phyloP scores from a whole-genome alignment of 2,329 filamentous ascomycete species.

The Coniella lustricola region DNA sequence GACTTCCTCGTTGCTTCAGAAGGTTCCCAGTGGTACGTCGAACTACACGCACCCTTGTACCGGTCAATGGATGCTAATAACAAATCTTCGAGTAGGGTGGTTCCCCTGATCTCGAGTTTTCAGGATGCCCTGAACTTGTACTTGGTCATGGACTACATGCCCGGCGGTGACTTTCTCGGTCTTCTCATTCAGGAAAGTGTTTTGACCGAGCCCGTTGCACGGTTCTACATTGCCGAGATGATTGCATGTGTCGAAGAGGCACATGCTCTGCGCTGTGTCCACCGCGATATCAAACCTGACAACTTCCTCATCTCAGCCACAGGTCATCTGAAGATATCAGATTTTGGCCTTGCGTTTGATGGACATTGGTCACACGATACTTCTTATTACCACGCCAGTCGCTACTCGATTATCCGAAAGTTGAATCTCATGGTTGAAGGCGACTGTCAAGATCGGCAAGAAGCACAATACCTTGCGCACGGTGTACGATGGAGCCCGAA shows the following conservation, averaged over 20 bases:
- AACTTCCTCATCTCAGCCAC: conserved; percentile 88
- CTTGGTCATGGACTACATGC: conserved; percentile 97
- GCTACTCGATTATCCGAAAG: conserved; percentile 70
- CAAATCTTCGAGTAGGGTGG: conserved; percentile 50
- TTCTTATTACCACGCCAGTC: conserved; percentile 75
- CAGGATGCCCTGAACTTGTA: conserved; percentile 81
- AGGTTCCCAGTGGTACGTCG: conserved; percentile 65
- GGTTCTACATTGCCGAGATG: conserved; percentile 93
- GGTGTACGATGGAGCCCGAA: conserved; percentile 33
- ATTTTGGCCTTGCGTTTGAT: conserved; percentile 93
- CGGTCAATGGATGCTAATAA: conserved; percentile 13
- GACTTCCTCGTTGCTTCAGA: conserved; percentile 88
- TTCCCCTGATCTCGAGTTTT: conserved; percentile 81
- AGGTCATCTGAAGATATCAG: conserved; percentile 90
- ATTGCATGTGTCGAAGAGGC: conserved; percentile 89
- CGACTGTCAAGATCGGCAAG: conserved; percentile 62
- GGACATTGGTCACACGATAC: conserved; percentile 93
- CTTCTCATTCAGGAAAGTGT: conserved; percentile 79
- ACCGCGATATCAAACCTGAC: conserved; percentile 93
- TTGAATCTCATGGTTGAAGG: conserved; percentile 68
- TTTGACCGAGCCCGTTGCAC: conserved; percentile 69
- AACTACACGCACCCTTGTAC: not conserved
- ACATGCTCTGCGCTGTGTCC: conserved; percentile 82
- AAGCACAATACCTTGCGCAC: conserved; percentile 32
- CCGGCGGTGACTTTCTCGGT: conserved; percentile 88